phyloP scores from a whole-genome alignment of 2,329 filamentous ascomycete species.

The Aulographum hederae region DNA sequence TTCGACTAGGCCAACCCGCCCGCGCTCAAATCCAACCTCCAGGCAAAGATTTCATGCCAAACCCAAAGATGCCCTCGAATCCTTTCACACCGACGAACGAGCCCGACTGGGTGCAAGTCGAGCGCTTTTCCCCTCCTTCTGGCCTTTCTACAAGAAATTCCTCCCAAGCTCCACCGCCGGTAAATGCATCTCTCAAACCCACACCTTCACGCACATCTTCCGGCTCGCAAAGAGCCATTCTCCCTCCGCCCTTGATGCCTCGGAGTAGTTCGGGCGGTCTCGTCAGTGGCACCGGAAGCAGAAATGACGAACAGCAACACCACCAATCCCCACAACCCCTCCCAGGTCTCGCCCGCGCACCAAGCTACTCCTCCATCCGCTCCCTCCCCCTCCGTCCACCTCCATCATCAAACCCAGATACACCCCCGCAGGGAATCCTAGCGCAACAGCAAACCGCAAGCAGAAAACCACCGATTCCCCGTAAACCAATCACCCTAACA shows the following conservation, averaged over 20 bases:
- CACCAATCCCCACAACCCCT: constrained; percentile 3
- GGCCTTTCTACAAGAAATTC: constrained; percentile 2
- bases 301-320: not conserved
- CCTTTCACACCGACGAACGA: constrained; percentile 61
- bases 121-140: constrained; percentile 8
- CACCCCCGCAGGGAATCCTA: not conserved
- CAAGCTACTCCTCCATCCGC: not conserved
- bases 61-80: constrained; percentile 59
- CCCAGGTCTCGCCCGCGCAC: constrained; percentile 1
- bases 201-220: not conserved
- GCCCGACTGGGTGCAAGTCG: constrained; percentile 59
- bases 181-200: not conserved
- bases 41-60: constrained; percentile 42
- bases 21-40: constrained; percentile 55
- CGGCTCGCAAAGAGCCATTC: not conserved
- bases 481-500: too few relatives aligned
- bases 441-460: constrained; percentile 3
- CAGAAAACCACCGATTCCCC: not conserved
- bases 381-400: constrained; percentile 1
- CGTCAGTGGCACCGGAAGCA: constrained; percentile 1
- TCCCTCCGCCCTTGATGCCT: too few relatives aligned
- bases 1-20: too few relatives aligned
- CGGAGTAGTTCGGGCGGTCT: constrained; percentile 5
- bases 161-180: not conserved
- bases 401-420: constrained; percentile 2